Base-by-base conservation (phyloP, 2,329 filamentous ascomycete species). In the Ophiocordyceps camponoti-saundersi region DNA sequence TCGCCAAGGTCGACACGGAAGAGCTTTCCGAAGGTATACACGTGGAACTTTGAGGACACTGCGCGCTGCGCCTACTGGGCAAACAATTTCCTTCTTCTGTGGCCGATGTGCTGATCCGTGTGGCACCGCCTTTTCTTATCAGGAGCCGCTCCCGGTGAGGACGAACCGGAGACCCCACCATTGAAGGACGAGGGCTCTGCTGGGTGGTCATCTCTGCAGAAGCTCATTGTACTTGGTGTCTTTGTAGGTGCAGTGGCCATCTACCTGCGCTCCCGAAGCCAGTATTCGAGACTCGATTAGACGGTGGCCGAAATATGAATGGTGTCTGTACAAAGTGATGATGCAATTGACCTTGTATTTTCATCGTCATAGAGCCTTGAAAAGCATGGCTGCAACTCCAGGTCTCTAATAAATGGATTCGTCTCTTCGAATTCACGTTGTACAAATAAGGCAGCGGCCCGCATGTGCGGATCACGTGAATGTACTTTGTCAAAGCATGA, bases 1-100 rank as follows among this genome's bases (percentile, higher is more conserved):
- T 93, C 60, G 74, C 65, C 63, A 85, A 88, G 76, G 86, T 82
- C 67, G 86, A 86, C 65, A 85, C 90, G 73, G 71, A 92, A 57
- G 75, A 81, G 64, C 81, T 89, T 55, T 82, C 85, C 63, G 86
- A 92, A 92, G 86, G 86, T 92, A 90, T 87, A 72, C 83, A 88
- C 70, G 77, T 81, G 69, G 85, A 92, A 70, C 83, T 92, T 67
- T 92, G n/a, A 71, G 71, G 68, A 61, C 54, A 51, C 51, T 50
- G 47, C 53, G 51, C 44, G 49, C 48, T 49, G 49, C 50, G 48
- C 46, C 44, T 21, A 45, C 42, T 48, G 39, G 32, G 29, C 32
- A 47, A 49, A 47, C 39, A 23, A 39, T 47, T 44, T 51, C 44
- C 20, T 48, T 47, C 50, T 16, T 53, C 53, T 53, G 50, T 58